Conservation (phyloP, 2,329 filamentous ascomycete species). For the Alternaria atra region DNA sequence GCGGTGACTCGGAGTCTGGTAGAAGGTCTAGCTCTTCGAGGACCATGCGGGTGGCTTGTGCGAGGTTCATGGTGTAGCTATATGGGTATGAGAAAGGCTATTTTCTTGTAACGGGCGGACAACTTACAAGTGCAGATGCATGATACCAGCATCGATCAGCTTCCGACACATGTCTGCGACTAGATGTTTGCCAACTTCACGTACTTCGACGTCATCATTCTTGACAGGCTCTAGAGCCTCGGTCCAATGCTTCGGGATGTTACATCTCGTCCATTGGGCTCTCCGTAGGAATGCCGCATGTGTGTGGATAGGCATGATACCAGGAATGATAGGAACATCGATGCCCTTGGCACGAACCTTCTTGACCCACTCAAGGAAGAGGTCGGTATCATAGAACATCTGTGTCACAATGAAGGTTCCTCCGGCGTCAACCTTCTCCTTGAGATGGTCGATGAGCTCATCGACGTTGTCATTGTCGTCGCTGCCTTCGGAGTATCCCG, state of each 20-base stretch:
- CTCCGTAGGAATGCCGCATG: slow-evolving; percentile 91
- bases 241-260: slow-evolving; percentile 82
- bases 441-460: slow-evolving; percentile 85
- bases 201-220: slow-evolving; percentile 92
- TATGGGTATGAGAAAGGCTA: slow-evolving; percentile 14
- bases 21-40: slow-evolving; percentile 87
- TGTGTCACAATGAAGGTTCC: slow-evolving; percentile 95
- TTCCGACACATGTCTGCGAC: slow-evolving; percentile 90
- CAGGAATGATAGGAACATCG: slow-evolving; percentile 81
- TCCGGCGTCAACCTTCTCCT: slow-evolving; percentile 95
- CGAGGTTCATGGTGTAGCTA: slow-evolving; percentile 97
- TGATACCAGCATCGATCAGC: slow-evolving; percentile 81
- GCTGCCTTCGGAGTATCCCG: slow-evolving; percentile 93
- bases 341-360: slow-evolving; percentile 89
- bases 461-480: slow-evolving; percentile 93
- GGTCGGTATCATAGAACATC: slow-evolving; percentile 99
- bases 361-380: slow-evolving; percentile 89
- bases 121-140: slow-evolving; percentile 84
- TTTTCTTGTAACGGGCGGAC: not conserved
- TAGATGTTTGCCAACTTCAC: slow-evolving; percentile 85
- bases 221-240: slow-evolving; percentile 88
- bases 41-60: slow-evolving; percentile 91
- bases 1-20: slow-evolving; percentile 77
- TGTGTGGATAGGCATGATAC: slow-evolving; percentile 94
- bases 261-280: slow-evolving; percentile 89